These are phyloP conservation scores for Hygrophorus russula DNA, from an alignment of 768 basidiomycete genomes.

Conservation along the genomic window DNA sequence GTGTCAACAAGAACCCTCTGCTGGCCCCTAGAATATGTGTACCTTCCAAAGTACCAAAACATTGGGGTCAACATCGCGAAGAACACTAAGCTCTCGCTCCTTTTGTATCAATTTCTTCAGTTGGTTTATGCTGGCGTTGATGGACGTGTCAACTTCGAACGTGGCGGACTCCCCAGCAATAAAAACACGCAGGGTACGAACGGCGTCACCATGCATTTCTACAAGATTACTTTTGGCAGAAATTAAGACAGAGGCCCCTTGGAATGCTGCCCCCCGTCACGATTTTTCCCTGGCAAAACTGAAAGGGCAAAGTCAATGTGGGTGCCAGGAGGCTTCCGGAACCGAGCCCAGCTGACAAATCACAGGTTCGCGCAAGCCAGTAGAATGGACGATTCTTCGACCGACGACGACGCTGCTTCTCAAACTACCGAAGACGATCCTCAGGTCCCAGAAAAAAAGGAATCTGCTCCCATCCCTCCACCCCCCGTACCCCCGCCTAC, in stretches of 20 bases:
- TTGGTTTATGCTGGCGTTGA: not conserved
- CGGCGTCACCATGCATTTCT: no score
- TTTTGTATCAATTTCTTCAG: not conserved
- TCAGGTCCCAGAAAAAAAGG: conserved; percentile 53
- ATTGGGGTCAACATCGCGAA: not conserved
- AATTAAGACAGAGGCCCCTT: no score
- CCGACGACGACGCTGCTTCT: conserved; percentile 57
- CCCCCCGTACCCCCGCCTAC: conserved; percentile 19
- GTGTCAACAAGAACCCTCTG: not conserved
- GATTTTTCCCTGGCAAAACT: no score
- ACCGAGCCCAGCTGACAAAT: not conserved
- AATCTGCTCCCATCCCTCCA: conserved; percentile 23
- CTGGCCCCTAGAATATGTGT: not conserved
- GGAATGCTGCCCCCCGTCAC: no score
- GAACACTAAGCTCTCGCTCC: not conserved
- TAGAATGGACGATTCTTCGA: conserved; percentile 27
- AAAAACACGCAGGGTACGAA: not conserved
- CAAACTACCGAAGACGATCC: conserved; percentile 84
- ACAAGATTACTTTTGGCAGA: no score
- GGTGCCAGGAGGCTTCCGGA: no score
- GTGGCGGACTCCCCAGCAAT: not conserved
- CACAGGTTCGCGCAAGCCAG: not conserved
- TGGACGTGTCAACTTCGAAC: not conserved
- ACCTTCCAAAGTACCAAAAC: conserved; percentile 1
- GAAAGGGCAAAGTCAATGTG: no score